A percentile compares a stretch with the other conserved stretches of the same genome.
These are phyloP conservation scores for Phyllosticta citriasiana DNA, from an alignment of 2,329 filamentous ascomycete genomes.

Conservation along the genomic window DNA sequence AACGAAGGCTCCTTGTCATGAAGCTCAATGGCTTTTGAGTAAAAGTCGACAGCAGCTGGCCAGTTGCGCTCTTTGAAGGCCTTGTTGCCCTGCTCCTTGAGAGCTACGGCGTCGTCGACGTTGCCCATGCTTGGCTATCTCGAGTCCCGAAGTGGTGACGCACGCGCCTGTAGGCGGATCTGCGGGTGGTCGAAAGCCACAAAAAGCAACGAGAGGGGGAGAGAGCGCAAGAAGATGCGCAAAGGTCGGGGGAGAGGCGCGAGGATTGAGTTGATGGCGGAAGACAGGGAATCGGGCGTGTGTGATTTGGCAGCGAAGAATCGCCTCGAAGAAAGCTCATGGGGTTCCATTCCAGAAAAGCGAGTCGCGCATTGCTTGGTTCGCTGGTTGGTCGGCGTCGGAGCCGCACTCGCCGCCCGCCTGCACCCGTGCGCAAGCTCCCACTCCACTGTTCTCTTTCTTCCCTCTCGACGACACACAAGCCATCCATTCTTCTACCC, in stretches of 20 bases:
- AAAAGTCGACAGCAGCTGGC: conserved; percentile 69
- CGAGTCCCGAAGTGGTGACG: not conserved
- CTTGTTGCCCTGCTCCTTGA: conserved; percentile 93
- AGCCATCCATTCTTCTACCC: not conserved
- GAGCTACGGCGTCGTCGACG: conserved; percentile 61
- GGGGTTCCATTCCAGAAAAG: not conserved
- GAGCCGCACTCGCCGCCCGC: not conserved
- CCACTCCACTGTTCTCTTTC: not conserved
- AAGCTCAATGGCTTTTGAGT: conserved; percentile 76
- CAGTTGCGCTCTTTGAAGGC: conserved; percentile 85
- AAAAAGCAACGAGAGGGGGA: not conserved
- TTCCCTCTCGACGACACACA: not conserved
- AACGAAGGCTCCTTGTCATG: conserved; percentile 79
- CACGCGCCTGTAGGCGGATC: not conserved
- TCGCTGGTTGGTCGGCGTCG: not conserved
- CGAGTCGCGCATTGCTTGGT: not conserved
- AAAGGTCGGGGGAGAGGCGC: not conserved
- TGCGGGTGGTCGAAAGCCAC: not conserved
- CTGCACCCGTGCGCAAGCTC: not conserved
- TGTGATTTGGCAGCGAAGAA: not conserved
- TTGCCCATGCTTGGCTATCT: conserved; percentile 17
- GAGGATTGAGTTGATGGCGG: not conserved
- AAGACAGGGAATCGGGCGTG: not conserved
- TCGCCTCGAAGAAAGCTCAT: not conserved
- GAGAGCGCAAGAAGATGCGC: not conserved